Evolutionary conservation across 345 rosid genomes (phyloP).

Genomic region (Lumnitzera racemosa): DNA sequence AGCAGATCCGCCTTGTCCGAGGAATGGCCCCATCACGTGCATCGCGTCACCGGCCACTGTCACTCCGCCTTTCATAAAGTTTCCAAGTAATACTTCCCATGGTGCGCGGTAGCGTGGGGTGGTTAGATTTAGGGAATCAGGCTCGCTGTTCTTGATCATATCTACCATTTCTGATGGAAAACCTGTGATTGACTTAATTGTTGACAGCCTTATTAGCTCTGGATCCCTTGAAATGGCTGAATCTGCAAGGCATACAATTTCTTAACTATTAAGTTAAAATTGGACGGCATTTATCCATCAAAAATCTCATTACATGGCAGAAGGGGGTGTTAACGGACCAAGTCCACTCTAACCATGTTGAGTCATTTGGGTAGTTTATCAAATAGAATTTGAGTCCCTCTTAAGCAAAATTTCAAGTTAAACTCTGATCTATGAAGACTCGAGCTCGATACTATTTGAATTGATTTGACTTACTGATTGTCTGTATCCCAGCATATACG

Average conservation of each 20-base stretch:
- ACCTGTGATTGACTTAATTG: conserved; percentile 19
- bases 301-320: too few relatives aligned
- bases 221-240: conserved; percentile 16
- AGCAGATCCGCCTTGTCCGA: conserved; percentile 44
- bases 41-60: conserved; percentile 50
- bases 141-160: conserved; percentile 29
- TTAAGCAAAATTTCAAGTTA: too few relatives aligned
- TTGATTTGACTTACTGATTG: too few relatives aligned
- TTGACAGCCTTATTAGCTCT: conserved; percentile 16
- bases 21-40: conserved; percentile 50
- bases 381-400: too few relatives aligned
- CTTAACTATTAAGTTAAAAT: neutral
- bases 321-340: too few relatives aligned
- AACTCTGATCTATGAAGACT: too few relatives aligned
- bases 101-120: conserved; percentile 37
- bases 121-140: conserved; percentile 21
- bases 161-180: conserved; percentile 33
- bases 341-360: too few relatives aligned
- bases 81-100: conserved; percentile 26
- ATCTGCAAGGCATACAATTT: conserved; percentile 5
- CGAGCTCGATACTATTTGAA: too few relatives aligned
- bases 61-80: conserved; percentile 31
- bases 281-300: too few relatives aligned
- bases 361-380: too few relatives aligned
- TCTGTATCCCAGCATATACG: too few relatives aligned